Conservation (phyloP, 2,329 filamentous ascomycete species). For the Aureobasidium sp. region DNA sequence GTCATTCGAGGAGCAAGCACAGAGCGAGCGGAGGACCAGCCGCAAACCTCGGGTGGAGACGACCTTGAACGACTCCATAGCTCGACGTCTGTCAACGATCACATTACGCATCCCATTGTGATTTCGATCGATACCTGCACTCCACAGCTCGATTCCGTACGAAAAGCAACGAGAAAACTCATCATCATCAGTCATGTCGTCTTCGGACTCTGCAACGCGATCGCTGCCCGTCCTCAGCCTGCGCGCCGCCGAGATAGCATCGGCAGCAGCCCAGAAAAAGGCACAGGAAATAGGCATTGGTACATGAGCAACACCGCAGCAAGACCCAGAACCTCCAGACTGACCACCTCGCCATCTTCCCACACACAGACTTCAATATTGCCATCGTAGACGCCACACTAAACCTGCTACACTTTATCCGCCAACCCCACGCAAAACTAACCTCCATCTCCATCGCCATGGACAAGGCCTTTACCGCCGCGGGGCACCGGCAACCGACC, state of each 20-base stretch:
- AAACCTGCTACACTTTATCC: constrained; percentile 39
- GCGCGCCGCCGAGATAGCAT: constrained; percentile 27
- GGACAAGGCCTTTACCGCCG: constrained; percentile 51
- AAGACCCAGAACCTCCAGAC: too few species aligned
- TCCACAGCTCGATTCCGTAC: neutral
- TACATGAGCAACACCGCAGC: too few species aligned
- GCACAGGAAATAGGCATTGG: constrained; percentile 30
- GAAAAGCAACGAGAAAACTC: neutral
- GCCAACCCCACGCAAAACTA: constrained; percentile 41
- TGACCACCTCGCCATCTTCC: neutral
- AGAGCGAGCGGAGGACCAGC: constrained; percentile 5
- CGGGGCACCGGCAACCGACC: constrained; percentile 45
- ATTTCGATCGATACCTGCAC: neutral
- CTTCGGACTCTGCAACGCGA: constrained; percentile 21
- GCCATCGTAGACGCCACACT: constrained; percentile 38
- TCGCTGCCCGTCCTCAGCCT: constrained; percentile 26
- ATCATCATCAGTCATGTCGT: neutral
- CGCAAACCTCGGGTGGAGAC: constrained; percentile 7
- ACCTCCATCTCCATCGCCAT: constrained; percentile 55
- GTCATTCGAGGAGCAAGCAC: neutral
- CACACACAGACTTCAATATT: constrained; percentile 39
- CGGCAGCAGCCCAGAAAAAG: constrained; percentile 27
- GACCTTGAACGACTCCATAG: neutral
- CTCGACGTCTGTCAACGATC: neutral
- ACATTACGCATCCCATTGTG: neutral